A percentile compares a stretch with the other conserved stretches of the same genome.
Conservation (phyloP, 441 rosid species). For the Pelargonium myrrhifolium region DNA sequence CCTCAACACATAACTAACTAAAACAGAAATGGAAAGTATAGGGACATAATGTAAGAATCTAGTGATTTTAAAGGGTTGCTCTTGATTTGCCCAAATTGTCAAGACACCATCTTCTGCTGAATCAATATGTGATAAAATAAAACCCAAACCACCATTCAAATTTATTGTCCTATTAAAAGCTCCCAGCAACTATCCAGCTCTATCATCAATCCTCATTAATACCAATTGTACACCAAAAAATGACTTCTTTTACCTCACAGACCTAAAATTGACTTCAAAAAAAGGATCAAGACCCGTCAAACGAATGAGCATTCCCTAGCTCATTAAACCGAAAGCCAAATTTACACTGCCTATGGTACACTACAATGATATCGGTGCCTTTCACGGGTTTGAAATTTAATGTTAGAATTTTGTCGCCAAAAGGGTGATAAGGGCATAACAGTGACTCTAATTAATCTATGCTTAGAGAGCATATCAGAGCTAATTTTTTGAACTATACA, state of each 20-base stretch:
- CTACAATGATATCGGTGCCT: too few species aligned
- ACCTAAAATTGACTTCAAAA: too few species aligned
- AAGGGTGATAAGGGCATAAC: too few species aligned
- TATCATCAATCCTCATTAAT: background rate
- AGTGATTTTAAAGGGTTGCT: background rate
- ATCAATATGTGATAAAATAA: background rate
- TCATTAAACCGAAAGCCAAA: too few species aligned
- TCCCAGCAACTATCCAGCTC: background rate
- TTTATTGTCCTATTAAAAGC: background rate
- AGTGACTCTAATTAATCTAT: too few species aligned
- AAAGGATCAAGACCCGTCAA: too few species aligned
- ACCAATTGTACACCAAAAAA: background rate
- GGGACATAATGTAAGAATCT: background rate
- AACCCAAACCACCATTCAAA: background rate
- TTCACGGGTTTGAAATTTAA: too few species aligned
- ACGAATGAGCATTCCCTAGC: too few species aligned
- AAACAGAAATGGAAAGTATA: background rate
- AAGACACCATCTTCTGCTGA: background rate
- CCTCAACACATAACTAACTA: background rate
- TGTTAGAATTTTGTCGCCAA: too few species aligned
- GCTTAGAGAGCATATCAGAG: too few species aligned
- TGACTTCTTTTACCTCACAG: too few species aligned
- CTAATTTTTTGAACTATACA: background rate
- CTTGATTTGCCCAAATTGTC: background rate
- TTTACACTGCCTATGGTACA: too few species aligned